phyloP scores from a whole-genome alignment of 768 basidiomycete genomes.

The Rhizopogon sp. region DNA sequence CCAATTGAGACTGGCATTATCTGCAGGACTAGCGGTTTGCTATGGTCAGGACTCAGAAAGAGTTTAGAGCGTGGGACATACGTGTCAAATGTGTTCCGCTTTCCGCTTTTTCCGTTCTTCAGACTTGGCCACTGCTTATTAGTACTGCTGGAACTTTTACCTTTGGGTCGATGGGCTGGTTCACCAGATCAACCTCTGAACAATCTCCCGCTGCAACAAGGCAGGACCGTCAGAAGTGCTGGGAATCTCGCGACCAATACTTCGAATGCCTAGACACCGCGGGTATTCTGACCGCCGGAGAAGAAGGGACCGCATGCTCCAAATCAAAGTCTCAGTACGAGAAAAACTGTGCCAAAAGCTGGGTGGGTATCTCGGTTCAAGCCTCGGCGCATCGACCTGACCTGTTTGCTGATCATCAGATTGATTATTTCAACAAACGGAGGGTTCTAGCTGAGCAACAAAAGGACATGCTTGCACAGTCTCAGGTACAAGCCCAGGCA shows the following conservation, averaged over 20 bases:
- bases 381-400: not conserved
- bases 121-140: too few relatives aligned
- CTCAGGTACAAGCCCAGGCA: conserved; percentile 31
- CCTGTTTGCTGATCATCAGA: conserved; percentile 38
- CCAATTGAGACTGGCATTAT: conserved; percentile 8
- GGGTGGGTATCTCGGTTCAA: conserved; percentile 49
- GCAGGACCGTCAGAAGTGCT: conserved; percentile 75
- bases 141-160: not conserved
- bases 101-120: not conserved
- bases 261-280: conserved; percentile 76
- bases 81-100: not conserved
- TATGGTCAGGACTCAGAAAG: not conserved
- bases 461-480: conserved; percentile 58
- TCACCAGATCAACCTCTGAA: conserved; percentile 33
- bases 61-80: conserved; percentile 1
- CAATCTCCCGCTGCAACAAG: conserved; percentile 41
- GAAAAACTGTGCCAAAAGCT: conserved; percentile 78
- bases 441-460: conserved; percentile 78
- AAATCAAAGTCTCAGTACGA: conserved; percentile 58
- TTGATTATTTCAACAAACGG: conserved; percentile 93
- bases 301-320: conserved; percentile 58
- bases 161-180: conserved; percentile 26
- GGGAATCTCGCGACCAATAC: conserved; percentile 80
- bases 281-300: conserved; percentile 69
- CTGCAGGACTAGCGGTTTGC: not conserved